These are phyloP conservation scores for Zostera marina DNA, from an alignment of 116 monocot genomes.

Conservation along the genomic window DNA sequence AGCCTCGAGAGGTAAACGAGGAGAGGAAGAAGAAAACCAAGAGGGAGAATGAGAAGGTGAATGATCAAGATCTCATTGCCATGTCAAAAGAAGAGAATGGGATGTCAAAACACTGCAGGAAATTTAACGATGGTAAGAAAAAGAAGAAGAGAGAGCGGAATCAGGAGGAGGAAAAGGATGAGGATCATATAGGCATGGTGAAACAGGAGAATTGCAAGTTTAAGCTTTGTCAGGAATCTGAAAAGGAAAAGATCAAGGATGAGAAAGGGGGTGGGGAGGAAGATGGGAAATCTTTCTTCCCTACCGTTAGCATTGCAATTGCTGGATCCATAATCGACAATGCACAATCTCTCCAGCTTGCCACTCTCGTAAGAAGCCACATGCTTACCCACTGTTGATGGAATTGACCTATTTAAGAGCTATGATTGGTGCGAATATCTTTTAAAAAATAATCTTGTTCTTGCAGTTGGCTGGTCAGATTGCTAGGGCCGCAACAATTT, in stretches of 20 bases:
- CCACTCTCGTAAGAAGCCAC: conserved; percentile 50
- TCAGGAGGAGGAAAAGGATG: conserved; percentile 2
- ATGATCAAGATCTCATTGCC: background rate
- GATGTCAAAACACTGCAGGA: background rate
- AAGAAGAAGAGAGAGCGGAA: conserved; percentile 6
- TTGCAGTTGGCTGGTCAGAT: conserved; percentile 80
- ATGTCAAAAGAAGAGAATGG: conserved; percentile 1
- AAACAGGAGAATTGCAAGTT: too few species aligned
- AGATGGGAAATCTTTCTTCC: background rate
- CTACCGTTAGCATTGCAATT: conserved; percentile 79
- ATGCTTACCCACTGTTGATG: background rate
- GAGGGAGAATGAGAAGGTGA: background rate
- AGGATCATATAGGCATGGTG: background rate
- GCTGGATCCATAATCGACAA: conserved; percentile 88
- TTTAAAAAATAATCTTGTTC: background rate
- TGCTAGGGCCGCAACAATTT: conserved; percentile 79
- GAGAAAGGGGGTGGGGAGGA: background rate
- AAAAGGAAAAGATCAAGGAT: conserved; percentile 6
- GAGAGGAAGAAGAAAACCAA: background rate
- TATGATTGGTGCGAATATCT: background rate
- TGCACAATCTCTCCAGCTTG: conserved; percentile 89
- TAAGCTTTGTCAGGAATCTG: too few species aligned
- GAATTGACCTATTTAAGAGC: background rate
- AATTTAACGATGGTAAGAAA: conserved; percentile 2
- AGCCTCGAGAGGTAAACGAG: too few species aligned